Evolutionary conservation across 257 asterid genomes (phyloP).

Genomic region (Primulina tabacum): DNA sequence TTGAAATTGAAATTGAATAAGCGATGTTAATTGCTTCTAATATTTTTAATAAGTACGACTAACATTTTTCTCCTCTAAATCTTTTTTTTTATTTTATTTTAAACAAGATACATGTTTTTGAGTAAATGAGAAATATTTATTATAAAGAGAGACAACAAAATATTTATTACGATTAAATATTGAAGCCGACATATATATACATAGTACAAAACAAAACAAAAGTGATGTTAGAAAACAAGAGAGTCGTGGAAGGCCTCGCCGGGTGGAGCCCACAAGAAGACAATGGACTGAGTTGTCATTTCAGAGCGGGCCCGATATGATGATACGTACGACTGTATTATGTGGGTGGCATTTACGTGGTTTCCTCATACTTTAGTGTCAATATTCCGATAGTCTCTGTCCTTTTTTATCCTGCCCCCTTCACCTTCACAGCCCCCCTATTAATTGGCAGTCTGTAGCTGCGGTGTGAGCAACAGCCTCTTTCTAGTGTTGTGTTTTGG

Average conservation of each 20-base stretch:
- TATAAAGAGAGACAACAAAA: too few species aligned
- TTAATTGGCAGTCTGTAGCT: constrained; percentile 15
- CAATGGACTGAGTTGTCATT: constrained; percentile 40
- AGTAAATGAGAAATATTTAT: too few species aligned
- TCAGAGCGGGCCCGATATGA: constrained; percentile 5
- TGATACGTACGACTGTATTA: not conserved
- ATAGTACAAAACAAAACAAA: too few species aligned
- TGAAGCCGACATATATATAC: too few species aligned
- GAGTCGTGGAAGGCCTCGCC: not conserved
- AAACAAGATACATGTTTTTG: too few species aligned
- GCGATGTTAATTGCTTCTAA: too few species aligned
- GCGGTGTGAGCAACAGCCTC: not conserved
- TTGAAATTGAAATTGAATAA: too few species aligned
- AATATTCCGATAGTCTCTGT: not conserved
- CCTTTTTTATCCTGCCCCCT: constrained; percentile 7
- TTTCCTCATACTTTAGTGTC: constrained; percentile 5
- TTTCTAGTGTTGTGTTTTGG: not conserved
- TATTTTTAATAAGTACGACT: too few species aligned
- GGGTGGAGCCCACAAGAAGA: not conserved
- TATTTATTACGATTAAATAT: too few species aligned
- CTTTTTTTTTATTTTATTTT: too few species aligned
- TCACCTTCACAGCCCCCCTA: constrained; percentile 16
- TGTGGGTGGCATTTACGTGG: constrained; percentile 25
- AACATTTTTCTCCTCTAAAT: too few species aligned
- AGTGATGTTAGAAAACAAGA: not conserved